phyloP scores from a whole-genome alignment of 371 early-diverging fungal genomes.

The Rhizopus delemar region DNA sequence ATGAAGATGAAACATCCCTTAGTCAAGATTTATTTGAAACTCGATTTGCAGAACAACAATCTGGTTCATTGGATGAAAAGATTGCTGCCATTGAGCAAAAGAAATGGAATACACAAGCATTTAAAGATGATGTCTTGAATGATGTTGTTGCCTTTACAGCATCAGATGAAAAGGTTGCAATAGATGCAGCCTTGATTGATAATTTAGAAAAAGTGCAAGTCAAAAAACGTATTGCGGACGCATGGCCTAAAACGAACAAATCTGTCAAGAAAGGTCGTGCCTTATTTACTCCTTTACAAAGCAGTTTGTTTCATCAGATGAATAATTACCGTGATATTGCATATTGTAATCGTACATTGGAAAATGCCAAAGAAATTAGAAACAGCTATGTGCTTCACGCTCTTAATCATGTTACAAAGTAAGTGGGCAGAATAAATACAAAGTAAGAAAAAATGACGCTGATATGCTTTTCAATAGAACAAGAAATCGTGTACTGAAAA shows the following conservation, averaged over 20 bases:
- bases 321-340: conserved; percentile 78
- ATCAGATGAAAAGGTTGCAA: conserved; percentile 28
- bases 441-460: neutral
- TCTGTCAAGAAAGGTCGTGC: conserved; percentile 18
- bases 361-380: conserved; percentile 69
- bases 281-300: conserved; percentile 59
- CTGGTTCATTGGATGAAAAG: conserved; percentile 42
- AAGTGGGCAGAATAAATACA: conserved; percentile 19
- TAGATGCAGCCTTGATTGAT: conserved; percentile 30
- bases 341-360: conserved; percentile 63
- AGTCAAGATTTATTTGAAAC: conserved; percentile 28
- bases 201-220: conserved; percentile 30
- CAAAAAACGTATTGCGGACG: conserved; percentile 35
- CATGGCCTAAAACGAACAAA: conserved; percentile 39
- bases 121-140: conserved; percentile 49
- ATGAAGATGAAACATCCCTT: conserved; percentile 23
- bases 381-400: conserved; percentile 80
- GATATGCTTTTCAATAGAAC: conserved; percentile 40
- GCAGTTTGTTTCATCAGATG: conserved; percentile 63
- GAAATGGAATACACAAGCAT: conserved; percentile 40
- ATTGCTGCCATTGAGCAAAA: conserved; percentile 55
- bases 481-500: conserved; percentile 76
- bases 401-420: conserved; percentile 88
- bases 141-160: conserved; percentile 45
- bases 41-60: conserved; percentile 54